Conservation (phyloP, 805 yeast species). For the Hanseniaspora meyeri region DNA sequence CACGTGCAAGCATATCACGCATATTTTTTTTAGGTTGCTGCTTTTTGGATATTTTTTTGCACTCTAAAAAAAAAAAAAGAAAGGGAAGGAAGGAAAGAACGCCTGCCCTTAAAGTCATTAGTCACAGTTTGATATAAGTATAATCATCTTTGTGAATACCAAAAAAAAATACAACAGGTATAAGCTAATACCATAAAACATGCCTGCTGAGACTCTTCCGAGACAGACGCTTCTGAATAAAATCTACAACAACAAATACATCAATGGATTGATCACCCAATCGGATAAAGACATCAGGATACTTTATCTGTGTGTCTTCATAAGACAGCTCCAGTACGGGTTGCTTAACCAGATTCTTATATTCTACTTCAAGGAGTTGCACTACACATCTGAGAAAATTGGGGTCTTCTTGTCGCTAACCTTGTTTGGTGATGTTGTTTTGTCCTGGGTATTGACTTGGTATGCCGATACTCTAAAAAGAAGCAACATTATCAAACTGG, state of each 20-base stretch:
- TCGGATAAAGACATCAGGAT: slow-evolving; percentile 45
- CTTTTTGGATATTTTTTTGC: too few relatives aligned
- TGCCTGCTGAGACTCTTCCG: not conserved
- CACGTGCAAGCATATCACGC: too few relatives aligned
- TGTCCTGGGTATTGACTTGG: slow-evolving; percentile 65
- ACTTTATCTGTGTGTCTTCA: slow-evolving; percentile 55
- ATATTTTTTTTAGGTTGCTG: too few relatives aligned
- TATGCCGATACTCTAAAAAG: slow-evolving; percentile 63
- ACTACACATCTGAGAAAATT: slow-evolving; percentile 43
- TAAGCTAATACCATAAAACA: not conserved
- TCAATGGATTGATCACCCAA: slow-evolving; percentile 14
- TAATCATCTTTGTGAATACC: too few relatives aligned
- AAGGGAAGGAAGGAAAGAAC: too few relatives aligned
- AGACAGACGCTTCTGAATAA: not conserved
- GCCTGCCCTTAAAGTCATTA: too few relatives aligned
- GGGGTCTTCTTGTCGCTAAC: slow-evolving; percentile 78
- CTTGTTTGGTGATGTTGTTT: slow-evolving; percentile 60
- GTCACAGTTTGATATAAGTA: too few relatives aligned
- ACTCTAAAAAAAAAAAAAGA: too few relatives aligned
- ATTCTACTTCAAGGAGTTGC: slow-evolving; percentile 45
- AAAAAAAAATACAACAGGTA: not conserved
- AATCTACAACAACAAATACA: slow-evolving; percentile 1
- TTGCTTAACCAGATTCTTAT: slow-evolving; percentile 68
- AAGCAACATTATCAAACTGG: slow-evolving; percentile 47
- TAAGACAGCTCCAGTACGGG: slow-evolving; percentile 65